phyloP scores from a whole-genome alignment of 371 early-diverging fungal species.

The Zopfochytrium polystomum region DNA sequence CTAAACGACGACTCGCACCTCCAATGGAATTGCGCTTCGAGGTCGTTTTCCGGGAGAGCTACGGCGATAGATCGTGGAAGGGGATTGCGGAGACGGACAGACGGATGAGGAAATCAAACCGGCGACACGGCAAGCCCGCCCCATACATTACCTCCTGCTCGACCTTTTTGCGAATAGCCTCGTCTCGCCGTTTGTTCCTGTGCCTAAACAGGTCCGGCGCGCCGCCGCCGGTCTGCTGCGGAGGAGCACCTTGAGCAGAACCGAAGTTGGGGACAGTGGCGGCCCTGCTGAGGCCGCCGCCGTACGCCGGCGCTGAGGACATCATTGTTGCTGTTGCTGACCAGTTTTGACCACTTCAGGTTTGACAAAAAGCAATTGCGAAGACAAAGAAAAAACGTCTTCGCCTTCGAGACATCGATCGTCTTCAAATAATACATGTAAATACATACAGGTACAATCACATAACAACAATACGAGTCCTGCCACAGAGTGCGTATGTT shows the following conservation, averaged over 20 bases:
- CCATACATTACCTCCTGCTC: conserved; percentile 39
- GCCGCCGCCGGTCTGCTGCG: background rate
- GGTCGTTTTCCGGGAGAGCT: conserved; percentile 17
- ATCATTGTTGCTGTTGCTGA: background rate
- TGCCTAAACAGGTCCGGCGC: conserved; percentile 26
- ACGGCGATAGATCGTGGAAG: no score
- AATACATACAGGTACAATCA: no score
- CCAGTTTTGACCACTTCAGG: background rate
- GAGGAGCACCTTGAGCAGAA: conserved; percentile 12
- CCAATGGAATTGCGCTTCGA: conserved; percentile 21
- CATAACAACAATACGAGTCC: no score
- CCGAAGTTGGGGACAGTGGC: no score
- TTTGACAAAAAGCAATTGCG: background rate
- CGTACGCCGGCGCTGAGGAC: conserved; percentile 1
- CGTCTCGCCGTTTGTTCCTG: conserved; percentile 43
- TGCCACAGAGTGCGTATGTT: no score
- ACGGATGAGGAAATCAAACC: no score
- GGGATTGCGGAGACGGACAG: background rate
- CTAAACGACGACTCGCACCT: conserved; percentile 1
- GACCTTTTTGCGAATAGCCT: conserved; percentile 43
- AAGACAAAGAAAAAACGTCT: conserved; percentile 1
- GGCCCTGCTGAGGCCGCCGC: background rate
- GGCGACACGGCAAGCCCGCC: no score
- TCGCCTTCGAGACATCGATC: conserved; percentile 1
- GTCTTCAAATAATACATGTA: no score